A percentile compares a stretch with the other conserved stretches of the same genome.
Evolutionary conservation across 345 rosid species (phyloP).

Genomic region (Nasturtium officinale): DNA sequence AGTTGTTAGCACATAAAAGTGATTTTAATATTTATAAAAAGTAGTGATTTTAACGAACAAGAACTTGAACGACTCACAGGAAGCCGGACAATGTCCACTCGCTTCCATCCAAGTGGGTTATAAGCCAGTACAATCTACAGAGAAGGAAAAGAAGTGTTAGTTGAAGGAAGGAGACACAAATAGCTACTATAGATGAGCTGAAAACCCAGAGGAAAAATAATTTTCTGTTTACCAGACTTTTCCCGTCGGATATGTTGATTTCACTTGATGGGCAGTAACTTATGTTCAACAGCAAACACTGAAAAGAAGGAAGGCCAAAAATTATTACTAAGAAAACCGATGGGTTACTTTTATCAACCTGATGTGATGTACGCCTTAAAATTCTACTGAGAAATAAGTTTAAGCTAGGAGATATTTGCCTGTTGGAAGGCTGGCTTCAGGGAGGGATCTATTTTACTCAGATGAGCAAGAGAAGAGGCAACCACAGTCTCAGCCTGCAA

Average conservation of each 20-base stretch:
- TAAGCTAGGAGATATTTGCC: constrained; percentile 51
- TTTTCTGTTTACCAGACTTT: constrained; percentile 64
- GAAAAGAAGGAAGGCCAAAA: constrained; percentile 33
- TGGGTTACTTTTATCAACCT: background rate
- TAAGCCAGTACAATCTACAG: constrained; percentile 74
- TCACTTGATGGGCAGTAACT: constrained; percentile 93
- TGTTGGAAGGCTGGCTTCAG: constrained; percentile 64
- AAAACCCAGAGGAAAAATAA: constrained; percentile 15
- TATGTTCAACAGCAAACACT: constrained; percentile 96
- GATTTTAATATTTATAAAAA: background rate
- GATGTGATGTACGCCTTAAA: background rate
- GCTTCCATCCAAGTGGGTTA: constrained; percentile 96
- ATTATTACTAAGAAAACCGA: constrained; percentile 4
- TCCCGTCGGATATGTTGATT: constrained; percentile 56
- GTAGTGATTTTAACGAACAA: constrained; percentile 6
- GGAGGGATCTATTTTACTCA: constrained; percentile 53
- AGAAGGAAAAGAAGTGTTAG: constrained; percentile 28
- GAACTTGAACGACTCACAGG: constrained; percentile 65
- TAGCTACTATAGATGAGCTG: constrained; percentile 11
- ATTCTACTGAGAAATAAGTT: constrained; percentile 5
- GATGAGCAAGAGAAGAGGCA: constrained; percentile 73
- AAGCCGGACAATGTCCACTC: constrained; percentile 77
- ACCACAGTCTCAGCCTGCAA: constrained; percentile 85
- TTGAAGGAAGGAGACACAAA: constrained; percentile 21
- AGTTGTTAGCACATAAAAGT: constrained; percentile 6